phyloP scores from a whole-genome alignment of 1,284 basidiomycete species.

The Moesziomyces sp. region DNA sequence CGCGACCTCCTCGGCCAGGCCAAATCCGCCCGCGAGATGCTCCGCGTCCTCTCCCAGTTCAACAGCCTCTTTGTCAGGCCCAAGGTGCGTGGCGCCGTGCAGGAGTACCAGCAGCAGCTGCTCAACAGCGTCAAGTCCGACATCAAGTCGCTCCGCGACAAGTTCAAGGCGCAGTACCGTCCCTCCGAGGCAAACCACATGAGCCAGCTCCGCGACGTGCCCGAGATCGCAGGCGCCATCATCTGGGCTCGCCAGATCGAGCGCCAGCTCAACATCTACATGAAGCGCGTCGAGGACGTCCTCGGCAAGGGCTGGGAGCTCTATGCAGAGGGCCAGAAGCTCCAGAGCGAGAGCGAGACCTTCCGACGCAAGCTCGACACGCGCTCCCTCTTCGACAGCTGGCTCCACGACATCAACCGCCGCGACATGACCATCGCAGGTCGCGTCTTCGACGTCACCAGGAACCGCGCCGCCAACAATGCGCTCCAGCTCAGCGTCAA shows the following conservation, averaged over 20 bases:
- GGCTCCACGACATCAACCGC: slow-evolving; percentile 93
- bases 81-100: slow-evolving; percentile 86
- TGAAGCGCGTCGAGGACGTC: slow-evolving; percentile 99
- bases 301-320: slow-evolving; percentile 98
- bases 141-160: slow-evolving; percentile 93
- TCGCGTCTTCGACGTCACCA: slow-evolving; percentile 93
- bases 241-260: slow-evolving; percentile 99
- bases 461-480: slow-evolving; percentile 73
- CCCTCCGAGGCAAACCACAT: slow-evolving; percentile 96
- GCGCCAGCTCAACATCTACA: slow-evolving; percentile 92
- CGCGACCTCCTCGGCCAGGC: slow-evolving; percentile 94
- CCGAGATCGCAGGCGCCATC: slow-evolving; percentile 95
- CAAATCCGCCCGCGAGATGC: slow-evolving; percentile 98
- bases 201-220: slow-evolving; percentile 96
- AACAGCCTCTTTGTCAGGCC: slow-evolving; percentile 96
- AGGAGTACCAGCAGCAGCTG: slow-evolving; percentile 92
- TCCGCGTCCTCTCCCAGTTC: slow-evolving; percentile 97
- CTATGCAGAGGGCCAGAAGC: slow-evolving; percentile 97
- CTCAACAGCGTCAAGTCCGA: slow-evolving; percentile 84
- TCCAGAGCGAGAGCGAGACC: slow-evolving; percentile 87
- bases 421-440: slow-evolving; percentile 88
- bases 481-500: slow-evolving; percentile 88
- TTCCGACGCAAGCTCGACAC: slow-evolving; percentile 98
- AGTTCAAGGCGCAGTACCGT: slow-evolving; percentile 83
- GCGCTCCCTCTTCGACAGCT: slow-evolving; percentile 90